phyloP scores from a whole-genome alignment of 2,329 filamentous ascomycete species.

The Neonectria neomacrospora region DNA sequence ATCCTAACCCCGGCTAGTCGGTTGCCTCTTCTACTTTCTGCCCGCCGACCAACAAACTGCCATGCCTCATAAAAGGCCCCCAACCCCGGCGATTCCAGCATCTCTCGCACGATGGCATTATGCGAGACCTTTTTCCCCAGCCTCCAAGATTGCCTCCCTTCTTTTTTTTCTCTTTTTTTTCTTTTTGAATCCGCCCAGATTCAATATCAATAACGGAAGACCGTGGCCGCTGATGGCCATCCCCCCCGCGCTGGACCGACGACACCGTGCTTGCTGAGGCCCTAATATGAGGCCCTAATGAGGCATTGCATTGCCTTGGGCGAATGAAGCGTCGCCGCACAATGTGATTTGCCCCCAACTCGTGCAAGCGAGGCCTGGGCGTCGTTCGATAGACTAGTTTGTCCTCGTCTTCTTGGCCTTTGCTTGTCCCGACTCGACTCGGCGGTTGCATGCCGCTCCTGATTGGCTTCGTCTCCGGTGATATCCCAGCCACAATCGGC shows the following conservation, averaged over 20 bases:
- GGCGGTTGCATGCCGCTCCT: conserved; percentile 19
- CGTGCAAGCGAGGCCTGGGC: conserved; percentile 32
- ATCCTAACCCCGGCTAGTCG: background rate
- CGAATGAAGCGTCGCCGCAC: background rate
- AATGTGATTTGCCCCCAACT: conserved; percentile 35
- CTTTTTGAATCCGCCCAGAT: too few relatives aligned
- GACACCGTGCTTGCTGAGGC: background rate
- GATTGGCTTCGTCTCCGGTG: conserved; percentile 15
- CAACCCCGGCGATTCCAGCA: background rate
- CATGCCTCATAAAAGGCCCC: background rate
- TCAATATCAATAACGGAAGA: too few relatives aligned
- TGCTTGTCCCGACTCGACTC: conserved; percentile 15
- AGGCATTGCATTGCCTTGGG: conserved; percentile 20
- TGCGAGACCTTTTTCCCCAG: background rate
- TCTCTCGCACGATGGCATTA: background rate
- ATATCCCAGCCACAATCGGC: conserved; percentile 10
- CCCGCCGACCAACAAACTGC: background rate
- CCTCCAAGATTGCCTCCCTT: background rate
- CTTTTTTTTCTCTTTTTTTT: too few relatives aligned
- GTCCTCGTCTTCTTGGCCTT: background rate
- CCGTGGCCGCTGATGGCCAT: too few relatives aligned
- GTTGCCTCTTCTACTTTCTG: background rate
- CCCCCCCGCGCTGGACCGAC: background rate
- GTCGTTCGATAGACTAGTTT: conserved; percentile 32
- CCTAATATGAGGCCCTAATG: conserved; percentile 1